Evolutionary conservation across 2,329 filamentous ascomycete species (phyloP), one percentile per base, ranked within the genome.

Genomic region (Diplodia seriata): DNA sequence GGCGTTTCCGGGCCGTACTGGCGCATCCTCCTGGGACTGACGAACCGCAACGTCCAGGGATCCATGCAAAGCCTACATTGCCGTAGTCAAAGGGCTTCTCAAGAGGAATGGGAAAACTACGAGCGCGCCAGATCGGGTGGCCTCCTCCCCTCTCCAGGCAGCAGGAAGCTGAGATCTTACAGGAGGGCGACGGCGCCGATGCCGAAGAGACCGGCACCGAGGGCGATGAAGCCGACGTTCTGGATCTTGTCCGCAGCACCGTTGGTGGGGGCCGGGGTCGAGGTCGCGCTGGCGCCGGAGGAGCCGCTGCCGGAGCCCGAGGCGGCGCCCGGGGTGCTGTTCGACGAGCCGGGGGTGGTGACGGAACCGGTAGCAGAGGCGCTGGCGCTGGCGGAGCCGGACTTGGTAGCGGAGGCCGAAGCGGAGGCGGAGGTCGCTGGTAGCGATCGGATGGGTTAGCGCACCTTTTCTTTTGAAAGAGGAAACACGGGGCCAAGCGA

Each of bases 351-450:
- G 14, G 40, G 20, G n/a, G 53, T n/a, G 38, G 66, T 20, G 57
- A 36, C 14, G 15, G 54, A 51, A 47, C 43, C 65, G 55, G 66
- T 62, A 1, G 47, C 55, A n/a, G 65, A 67, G 18, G 54, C 54
- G 15, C 29, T n/a, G 12, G 38, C 11, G 15, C 29, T n/a, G 12
- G 38, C 7, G 20, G 62, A 20, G 15, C 33, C 33, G 14, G n/a
- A 29, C 50, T 31, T 55, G 23, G 38, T 55, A 47, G 38, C 36
- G 11, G 36, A 38, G 36, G 36, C 36, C 36, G 43, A 53, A 3
- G 55, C 31, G 7, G 33, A 54, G 26, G 31, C 51, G 18, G 65
- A 61, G 23, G 65, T 61, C 15, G 40, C 65, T 67, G 12, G 23
- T 9, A 3, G 43, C 11, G 15, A 12, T 20, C 18, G n/a, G 23